A percentile compares a stretch with the other conserved stretches of the same genome.
phyloP scores from a whole-genome alignment of 805 yeast genomes.

The Debaryomyces prosopidis region DNA sequence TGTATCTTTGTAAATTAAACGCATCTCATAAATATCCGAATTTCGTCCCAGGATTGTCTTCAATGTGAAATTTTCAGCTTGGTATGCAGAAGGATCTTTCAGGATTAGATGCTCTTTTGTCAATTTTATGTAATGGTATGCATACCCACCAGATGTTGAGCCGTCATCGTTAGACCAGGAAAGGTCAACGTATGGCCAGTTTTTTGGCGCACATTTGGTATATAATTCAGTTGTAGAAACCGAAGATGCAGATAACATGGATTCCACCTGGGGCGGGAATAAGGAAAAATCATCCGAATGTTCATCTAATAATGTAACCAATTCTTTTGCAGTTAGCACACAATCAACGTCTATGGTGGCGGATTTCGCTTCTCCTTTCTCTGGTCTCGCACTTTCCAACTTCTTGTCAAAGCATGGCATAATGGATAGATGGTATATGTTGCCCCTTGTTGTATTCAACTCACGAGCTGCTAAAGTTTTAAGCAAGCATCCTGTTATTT shows the following conservation, averaged over 20 bases:
- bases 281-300: slow-evolving; percentile 39
- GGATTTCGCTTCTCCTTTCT: slow-evolving; percentile 33
- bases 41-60: slow-evolving; percentile 64
- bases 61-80: slow-evolving; percentile 26
- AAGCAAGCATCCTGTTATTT: slow-evolving; percentile 79
- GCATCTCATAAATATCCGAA: slow-evolving; percentile 70
- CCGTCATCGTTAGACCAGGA: slow-evolving; percentile 80
- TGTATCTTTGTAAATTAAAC: slow-evolving; percentile 44
- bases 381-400: slow-evolving; percentile 88
- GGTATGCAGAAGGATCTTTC: slow-evolving; percentile 14
- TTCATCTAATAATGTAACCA: slow-evolving; percentile 69
- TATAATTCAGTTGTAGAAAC: slow-evolving; percentile 20
- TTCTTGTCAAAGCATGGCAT: slow-evolving; percentile 99
- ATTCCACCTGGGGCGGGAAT: slow-evolving; percentile 17
- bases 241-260: slow-evolving; percentile 5
- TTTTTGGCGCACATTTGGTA: slow-evolving; percentile 46
- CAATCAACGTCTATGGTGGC: slow-evolving; percentile 73
- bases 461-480: slow-evolving; percentile 50
- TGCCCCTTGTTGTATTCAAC: slow-evolving; percentile 25
- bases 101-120: slow-evolving; percentile 26
- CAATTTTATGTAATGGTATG: slow-evolving; percentile 60
- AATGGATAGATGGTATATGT: slow-evolving; percentile 76
- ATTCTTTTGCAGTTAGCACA: slow-evolving; percentile 88
- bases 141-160: slow-evolving; percentile 88
- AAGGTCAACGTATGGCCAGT: slow-evolving; percentile 59